Conservation (phyloP, 1,284 basidiomycete species). For the Fomitiporia mediterranea region DNA sequence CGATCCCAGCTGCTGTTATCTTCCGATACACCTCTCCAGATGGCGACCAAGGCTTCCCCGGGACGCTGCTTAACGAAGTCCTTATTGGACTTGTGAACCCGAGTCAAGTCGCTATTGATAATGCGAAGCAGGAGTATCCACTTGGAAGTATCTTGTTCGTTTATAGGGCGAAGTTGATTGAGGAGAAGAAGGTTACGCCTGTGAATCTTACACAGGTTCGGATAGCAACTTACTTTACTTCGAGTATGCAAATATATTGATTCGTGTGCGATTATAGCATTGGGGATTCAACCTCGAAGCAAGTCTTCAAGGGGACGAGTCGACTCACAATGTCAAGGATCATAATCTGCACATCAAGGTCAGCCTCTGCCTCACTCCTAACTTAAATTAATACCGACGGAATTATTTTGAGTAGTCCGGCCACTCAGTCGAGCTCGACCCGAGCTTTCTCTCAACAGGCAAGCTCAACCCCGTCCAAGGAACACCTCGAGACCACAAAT, state of each 20-base stretch:
- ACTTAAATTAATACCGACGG: not conserved
- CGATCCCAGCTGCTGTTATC: constrained; percentile 39
- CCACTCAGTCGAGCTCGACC: constrained; percentile 48
- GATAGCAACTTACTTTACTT: not conserved
- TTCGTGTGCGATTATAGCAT: no score
- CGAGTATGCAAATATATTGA: no score
- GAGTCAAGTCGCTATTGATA: constrained; percentile 31
- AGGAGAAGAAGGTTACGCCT: constrained; percentile 54
- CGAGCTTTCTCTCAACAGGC: constrained; percentile 48
- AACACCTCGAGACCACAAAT: constrained; percentile 45
- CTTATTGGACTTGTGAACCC: constrained; percentile 53
- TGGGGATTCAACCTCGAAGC: constrained; percentile 80
- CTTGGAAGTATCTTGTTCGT: constrained; percentile 61
- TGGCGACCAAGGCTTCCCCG: constrained; percentile 66
- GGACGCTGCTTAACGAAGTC: constrained; percentile 53
- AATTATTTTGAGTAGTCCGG: constrained; percentile 39
- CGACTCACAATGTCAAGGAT: constrained; percentile 44
- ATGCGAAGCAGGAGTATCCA: constrained; percentile 37
- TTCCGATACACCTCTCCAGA: constrained; percentile 57
- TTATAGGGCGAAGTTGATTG: constrained; percentile 58
- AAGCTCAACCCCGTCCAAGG: constrained; percentile 42
- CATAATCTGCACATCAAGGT: constrained; percentile 60
- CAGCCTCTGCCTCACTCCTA: not conserved
- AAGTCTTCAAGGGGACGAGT: constrained; percentile 43
- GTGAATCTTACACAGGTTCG: constrained; percentile 69